Evolutionary conservation across 2,329 filamentous ascomycete genomes (phyloP).

Genomic region (Verticillium longisporum): DNA sequence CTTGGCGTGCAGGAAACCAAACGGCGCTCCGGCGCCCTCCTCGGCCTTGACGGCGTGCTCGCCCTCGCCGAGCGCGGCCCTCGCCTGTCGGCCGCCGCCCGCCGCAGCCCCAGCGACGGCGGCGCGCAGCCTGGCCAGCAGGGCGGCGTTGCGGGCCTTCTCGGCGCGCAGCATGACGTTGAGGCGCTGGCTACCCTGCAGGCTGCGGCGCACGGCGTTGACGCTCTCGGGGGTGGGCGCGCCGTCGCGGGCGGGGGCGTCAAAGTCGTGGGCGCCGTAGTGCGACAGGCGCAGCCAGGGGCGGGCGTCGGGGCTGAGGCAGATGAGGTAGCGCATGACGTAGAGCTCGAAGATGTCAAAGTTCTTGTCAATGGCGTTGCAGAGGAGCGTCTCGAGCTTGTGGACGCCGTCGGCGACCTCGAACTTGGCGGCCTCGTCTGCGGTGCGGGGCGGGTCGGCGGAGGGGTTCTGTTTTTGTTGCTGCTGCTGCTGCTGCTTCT

Average conservation of each 20-base stretch:
- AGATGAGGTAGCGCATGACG: constrained; percentile 77
- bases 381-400: constrained; percentile 75
- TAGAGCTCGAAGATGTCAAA: constrained; percentile 89
- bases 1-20: constrained; percentile 53
- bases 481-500: constrained; percentile 29
- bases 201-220: constrained; percentile 61
- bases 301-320: constrained; percentile 60
- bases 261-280: constrained; percentile 64
- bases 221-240: constrained; percentile 58
- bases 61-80: constrained; percentile 1
- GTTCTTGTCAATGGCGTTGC: constrained; percentile 74
- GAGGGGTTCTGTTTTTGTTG: constrained; percentile 26
- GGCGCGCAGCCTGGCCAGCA: constrained; percentile 57
- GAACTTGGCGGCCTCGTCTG: constrained; percentile 33
- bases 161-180: constrained; percentile 65
- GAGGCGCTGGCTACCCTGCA: constrained; percentile 73
- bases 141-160: constrained; percentile 61
- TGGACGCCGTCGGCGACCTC: constrained; percentile 89
- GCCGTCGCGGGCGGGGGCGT: constrained; percentile 8
- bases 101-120: constrained; percentile 21
- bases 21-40: constrained; percentile 21
- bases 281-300: constrained; percentile 77
- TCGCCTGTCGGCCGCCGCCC: constrained; percentile 13
- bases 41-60: constrained; percentile 14
- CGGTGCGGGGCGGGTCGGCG: constrained; percentile 26